Base-by-base conservation (phyloP, 306 rosid species). In the Calophaca sinica region DNA sequence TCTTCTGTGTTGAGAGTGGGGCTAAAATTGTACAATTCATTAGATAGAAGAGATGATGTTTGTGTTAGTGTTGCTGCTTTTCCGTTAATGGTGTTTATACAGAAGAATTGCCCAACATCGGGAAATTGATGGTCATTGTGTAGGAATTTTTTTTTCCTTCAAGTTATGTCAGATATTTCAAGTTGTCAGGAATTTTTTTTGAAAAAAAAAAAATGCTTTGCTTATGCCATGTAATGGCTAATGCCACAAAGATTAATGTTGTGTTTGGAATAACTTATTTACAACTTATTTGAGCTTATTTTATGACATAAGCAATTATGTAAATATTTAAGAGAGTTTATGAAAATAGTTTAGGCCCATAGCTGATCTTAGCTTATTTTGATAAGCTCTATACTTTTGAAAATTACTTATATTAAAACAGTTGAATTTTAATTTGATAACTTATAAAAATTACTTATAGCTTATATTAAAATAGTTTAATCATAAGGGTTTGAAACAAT, bases 21-120 rank as follows among this genome's bases (percentile, higher is more conserved):
- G 74, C 12, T 51, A 3, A 53, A 72, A 8, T 72, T 74, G 79
- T 60, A 58, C 72, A 78, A 72, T 51, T 73, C 6, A 67, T 1
- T n/a, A 1, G 41, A 79, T 64, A 39, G 36, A 71, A 49, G 67
- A 38, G 61, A 14, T 42, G n/a, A 48, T 54, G 28, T 31, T 15
- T 64, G 55, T 48, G 12, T 48, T 53, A 38, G 35, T 68, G 26
- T 35, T 71, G 8, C 7, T 66, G 46, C 36, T 68, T 80, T 67
- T 73, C 53, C 2, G 11, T 52, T 67, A 28, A 62, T 38, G 72
- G 10, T 59, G 57, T 51, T 5, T 57, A 5, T 65, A 6, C 65
- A 38, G 13, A 20, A 57, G 29, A 57, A 20, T 49, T 38, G 54
- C 46, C 46, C 70, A 61, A 4, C 1, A 7, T 63, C 63, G 35